Percentiles rank a stretch among this genome's conserved stretches.
These are phyloP conservation scores for Naganishia friedmannii DNA, from an alignment of 768 basidiomycete species.

Conservation along the genomic window DNA sequence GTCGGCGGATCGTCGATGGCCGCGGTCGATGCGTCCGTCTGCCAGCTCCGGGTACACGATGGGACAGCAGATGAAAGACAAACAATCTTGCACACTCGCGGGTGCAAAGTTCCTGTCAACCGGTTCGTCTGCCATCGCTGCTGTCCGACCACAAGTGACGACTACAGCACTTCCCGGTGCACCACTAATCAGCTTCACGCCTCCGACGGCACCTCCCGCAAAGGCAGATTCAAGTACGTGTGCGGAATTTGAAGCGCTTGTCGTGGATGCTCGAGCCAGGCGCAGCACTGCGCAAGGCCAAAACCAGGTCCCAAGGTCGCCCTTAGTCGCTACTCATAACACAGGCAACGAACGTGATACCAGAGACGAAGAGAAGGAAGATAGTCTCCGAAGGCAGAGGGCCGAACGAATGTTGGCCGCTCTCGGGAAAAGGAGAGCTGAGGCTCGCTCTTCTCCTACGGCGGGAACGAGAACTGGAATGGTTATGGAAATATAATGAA, in stretches of 20 bases:
- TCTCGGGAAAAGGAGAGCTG: neutral
- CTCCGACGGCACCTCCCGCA: neutral
- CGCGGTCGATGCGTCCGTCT: neutral
- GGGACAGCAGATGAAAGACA: neutral
- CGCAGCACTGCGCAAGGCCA: neutral
- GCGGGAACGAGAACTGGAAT: neutral
- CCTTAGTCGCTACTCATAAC: too few relatives aligned
- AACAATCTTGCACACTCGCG: neutral
- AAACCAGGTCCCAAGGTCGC: too few relatives aligned
- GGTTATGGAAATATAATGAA: neutral
- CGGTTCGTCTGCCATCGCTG: neutral
- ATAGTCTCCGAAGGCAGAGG: neutral
- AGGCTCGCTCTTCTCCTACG: neutral
- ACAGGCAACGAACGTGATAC: too few relatives aligned
- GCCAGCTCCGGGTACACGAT: neutral
- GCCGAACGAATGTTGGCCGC: neutral
- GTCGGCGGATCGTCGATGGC: neutral
- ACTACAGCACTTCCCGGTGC: neutral
- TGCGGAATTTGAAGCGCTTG: neutral
- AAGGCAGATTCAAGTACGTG: neutral
- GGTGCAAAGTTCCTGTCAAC: neutral
- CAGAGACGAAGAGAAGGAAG: neutral
- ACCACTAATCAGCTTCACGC: conserved; percentile 5
- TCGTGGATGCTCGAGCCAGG: neutral
- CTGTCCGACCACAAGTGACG: neutral